Evolutionary conservation across 2,329 filamentous ascomycete species (phyloP), one percentile per base, ranked within the genome.

Genomic region (Paraphoma sp.): DNA sequence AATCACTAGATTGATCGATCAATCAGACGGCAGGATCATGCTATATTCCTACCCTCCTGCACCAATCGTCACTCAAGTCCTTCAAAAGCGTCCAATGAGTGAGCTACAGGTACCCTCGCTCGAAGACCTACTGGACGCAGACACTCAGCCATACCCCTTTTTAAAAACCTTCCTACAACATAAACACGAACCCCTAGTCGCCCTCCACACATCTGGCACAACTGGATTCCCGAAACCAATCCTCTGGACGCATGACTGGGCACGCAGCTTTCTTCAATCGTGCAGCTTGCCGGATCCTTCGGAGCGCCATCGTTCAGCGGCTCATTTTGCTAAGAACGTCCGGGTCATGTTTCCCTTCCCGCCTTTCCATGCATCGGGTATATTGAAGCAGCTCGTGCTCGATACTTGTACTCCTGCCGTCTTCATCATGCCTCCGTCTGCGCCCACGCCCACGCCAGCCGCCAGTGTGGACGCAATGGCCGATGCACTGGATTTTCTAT

Each of bases 221-320:
- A 78, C 74, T 0, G 75, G 77, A 1, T 60, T 72, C 9, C 77
- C 76, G 0, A 78, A 78, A 41, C 70, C 75, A 0, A 66, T 78
- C 1, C 53, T 67, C 6, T 74, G 64, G 60, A 70, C 64, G 8
- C 62, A 70, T 38, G 53, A 53, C 5, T 57, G 64, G 64, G 42
- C 48, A 4, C 43, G 51, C 17, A 57, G 52, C 28, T 42, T 43
- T 38, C 49, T 47, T 31, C 49, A 33, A 6, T 36, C 30, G 17
- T 10, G 50, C n/a, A 45, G 53, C 17, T 42, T 65, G 2, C 29
- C 40, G 3, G 17, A 50, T 12, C 58, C 63, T 2, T 6, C 33
- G 2, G 54, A 54, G 2, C 54, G 47, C 23, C 17, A 46, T 12
- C 16, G 31, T 12, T 10, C 49, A 18, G 41, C 45, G 12, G 36